Conservation (phyloP, 208 protist genomes). For the Trypanosoma mega region DNA sequence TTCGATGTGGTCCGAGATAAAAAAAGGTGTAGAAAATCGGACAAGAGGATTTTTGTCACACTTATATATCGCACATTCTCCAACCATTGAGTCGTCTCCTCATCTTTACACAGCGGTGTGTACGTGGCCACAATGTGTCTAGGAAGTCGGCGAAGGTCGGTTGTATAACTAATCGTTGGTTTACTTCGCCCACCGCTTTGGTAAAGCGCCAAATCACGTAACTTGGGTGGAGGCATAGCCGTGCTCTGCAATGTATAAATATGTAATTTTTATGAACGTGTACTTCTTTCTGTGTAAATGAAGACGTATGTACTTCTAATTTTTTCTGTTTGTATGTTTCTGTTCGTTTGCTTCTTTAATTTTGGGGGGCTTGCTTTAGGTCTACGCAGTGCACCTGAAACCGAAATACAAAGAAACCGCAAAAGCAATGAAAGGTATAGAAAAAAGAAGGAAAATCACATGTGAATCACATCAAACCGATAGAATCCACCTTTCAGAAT, state of each 20-base stretch:
- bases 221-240: neutral
- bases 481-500: too few relatives aligned
- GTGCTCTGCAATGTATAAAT: neutral
- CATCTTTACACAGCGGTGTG: slow-evolving; percentile 41
- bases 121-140: slow-evolving; percentile 36
- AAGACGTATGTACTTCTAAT: too few relatives aligned
- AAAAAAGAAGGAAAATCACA: too few relatives aligned
- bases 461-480: too few relatives aligned
- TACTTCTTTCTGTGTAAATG: too few relatives aligned
- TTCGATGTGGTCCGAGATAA: slow-evolving; percentile 80
- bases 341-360: too few relatives aligned
- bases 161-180: slow-evolving; percentile 50
- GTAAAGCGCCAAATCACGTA: slow-evolving; percentile 37
- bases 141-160: slow-evolving; percentile 37
- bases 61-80: slow-evolving; percentile 32
- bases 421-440: too few relatives aligned
- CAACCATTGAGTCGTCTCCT: slow-evolving; percentile 58
- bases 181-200: slow-evolving; percentile 32
- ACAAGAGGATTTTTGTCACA: slow-evolving; percentile 36
- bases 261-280: neutral
- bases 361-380: too few relatives aligned
- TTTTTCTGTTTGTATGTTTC: too few relatives aligned
- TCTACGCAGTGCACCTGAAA: slow-evolving; percentile 1
- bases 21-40: slow-evolving; percentile 42
- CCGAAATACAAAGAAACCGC: neutral